These are phyloP conservation scores for Crithidia thermophila DNA, from an alignment of 208 protist species.

Conservation along the genomic window DNA sequence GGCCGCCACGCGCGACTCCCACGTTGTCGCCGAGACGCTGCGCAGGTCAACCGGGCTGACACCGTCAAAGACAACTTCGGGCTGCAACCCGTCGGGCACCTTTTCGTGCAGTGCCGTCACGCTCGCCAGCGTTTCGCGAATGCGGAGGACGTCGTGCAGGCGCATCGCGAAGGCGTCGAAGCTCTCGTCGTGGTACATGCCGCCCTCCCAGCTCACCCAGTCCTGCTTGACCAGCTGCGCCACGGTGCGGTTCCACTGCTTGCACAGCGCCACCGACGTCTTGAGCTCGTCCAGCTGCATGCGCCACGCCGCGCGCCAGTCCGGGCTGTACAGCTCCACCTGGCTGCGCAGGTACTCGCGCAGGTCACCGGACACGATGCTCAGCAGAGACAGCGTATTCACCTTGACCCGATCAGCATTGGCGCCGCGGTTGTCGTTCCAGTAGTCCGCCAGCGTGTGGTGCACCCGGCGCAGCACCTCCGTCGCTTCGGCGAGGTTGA, in stretches of 20 bases:
- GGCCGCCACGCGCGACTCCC: conserved; percentile 55
- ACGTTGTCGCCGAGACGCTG: conserved; percentile 39
- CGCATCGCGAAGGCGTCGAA: conserved; percentile 66
- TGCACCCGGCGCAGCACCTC: conserved; percentile 82
- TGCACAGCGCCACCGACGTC: conserved; percentile 58
- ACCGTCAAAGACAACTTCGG: conserved; percentile 78
- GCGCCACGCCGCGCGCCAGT: conserved; percentile 85
- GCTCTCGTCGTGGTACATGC: conserved; percentile 72
- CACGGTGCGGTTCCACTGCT: conserved; percentile 67
- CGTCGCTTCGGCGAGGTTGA: conserved; percentile 65
- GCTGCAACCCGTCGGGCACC: conserved; percentile 53
- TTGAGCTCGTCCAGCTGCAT: conserved; percentile 62
- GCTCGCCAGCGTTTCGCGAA: conserved; percentile 65
- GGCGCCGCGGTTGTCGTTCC: conserved; percentile 48
- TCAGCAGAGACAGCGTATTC: conserved; percentile 78
- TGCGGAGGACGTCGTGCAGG: conserved; percentile 69
- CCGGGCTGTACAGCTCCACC: conserved; percentile 65
- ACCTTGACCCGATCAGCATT: conserved; percentile 71
- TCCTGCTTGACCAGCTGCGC: conserved; percentile 50
- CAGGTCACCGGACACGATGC: conserved; percentile 85
- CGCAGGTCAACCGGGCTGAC: conserved; percentile 68
- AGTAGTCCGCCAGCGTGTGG: conserved; percentile 58
- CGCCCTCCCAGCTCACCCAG: conserved; percentile 80
- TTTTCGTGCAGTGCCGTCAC: conserved; percentile 41
- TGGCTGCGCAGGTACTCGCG: conserved; percentile 83